Base-by-base conservation (phyloP, 768 basidiomycete species). In the Asterophora parasitica region DNA sequence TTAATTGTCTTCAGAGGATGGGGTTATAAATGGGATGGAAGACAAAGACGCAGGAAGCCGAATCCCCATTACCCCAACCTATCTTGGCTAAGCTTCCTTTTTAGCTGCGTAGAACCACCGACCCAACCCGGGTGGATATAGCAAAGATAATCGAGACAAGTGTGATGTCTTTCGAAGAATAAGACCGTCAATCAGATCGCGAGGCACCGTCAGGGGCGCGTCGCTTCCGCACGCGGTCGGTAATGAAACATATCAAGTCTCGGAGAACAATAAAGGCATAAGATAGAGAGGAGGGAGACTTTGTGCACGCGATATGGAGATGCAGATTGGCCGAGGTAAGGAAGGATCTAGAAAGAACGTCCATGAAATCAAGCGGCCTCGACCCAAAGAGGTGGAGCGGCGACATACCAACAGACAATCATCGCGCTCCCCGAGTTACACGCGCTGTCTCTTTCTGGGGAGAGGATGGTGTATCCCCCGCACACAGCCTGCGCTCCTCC, bases 401-500 rank as follows among this genome's bases (percentile, higher is more conserved):
- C 26, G 41, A 26, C 49, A 47, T 33, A 48, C 37, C 46, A 34
- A 19, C 39, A 11, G 20, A 35, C 27, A 15, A 41, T 35, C 11
- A 42, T 19, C 45, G 32, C 34, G 31, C 20, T 52, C 42, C 55
- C n/a, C 23, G 6, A 23, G 23, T 23, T 45, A 58, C 46, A 64
- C 19, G 35, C 66, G 68, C 44, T 60, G 63, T 61, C 67, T 65
- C 51, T 73, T 73, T 42, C 63, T 60, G n/a, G 61, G 60, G 55
- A 42, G 52, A 53, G 23, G 59, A 46, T 46, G 57, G 58, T 77
- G 75, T 17, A 63, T 58, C 23, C 66, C 67, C 42, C 48, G 60
- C 15, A 72, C 67, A 49, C 77, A 78, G 7, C 75, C 75, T 17
- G 61, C 58, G 6, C 57, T 52, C 15, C 43, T 54, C 4, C 71